phyloP scores from a whole-genome alignment of 129 eudicot genomes.

The Flaveria linearis region DNA sequence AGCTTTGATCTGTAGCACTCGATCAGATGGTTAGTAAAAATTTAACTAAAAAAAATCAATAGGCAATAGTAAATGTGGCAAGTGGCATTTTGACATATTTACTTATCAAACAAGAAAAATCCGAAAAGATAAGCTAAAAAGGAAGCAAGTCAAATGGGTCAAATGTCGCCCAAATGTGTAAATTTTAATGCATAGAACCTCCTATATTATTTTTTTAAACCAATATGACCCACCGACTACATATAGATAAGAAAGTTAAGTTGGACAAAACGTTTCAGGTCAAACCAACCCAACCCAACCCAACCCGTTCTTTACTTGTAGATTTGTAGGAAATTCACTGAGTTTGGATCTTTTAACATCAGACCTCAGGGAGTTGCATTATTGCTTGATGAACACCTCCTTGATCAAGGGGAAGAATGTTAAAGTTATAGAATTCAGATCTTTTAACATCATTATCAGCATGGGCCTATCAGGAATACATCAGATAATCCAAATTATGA shows the following conservation, averaged over 20 bases:
- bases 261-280: neutral
- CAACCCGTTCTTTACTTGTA: neutral
- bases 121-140: neutral
- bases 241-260: neutral
- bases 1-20: conserved; percentile 65
- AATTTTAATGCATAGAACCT: neutral
- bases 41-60: neutral
- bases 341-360: conserved; percentile 20
- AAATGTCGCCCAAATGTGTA: neutral
- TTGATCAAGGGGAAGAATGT: conserved; percentile 94
- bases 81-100: neutral
- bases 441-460: conserved; percentile 60
- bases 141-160: conserved; percentile 4
- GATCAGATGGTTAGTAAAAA: neutral
- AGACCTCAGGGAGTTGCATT: conserved; percentile 99
- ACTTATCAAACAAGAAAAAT: neutral
- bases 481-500: neutral
- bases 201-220: neutral
- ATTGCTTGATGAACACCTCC: conserved; percentile 91
- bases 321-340: neutral
- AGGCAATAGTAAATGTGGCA: neutral
- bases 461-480: conserved; percentile 45
- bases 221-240: neutral
- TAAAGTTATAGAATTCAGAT: conserved; percentile 70
- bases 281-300: neutral